phyloP scores from a whole-genome alignment of 2,329 filamentous ascomycete genomes.

The Sporothrix pallida region DNA sequence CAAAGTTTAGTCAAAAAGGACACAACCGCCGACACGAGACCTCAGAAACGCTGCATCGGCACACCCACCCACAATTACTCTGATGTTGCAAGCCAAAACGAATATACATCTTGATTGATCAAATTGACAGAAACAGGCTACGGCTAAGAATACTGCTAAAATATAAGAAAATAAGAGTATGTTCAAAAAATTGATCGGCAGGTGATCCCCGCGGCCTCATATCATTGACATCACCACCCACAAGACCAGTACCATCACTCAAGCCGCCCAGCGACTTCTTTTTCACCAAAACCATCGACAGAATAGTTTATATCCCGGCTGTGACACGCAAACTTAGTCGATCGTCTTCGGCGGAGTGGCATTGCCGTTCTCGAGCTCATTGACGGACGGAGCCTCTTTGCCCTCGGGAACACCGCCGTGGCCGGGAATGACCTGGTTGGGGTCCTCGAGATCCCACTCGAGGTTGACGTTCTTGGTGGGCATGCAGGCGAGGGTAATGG shows the following conservation, averaged over 20 bases:
- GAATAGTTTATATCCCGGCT: too few relatives aligned
- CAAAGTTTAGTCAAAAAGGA: too few relatives aligned
- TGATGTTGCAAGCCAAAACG: background rate
- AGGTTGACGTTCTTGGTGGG: conserved; percentile 30
- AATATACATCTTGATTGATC: background rate
- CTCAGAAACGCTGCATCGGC: too few relatives aligned
- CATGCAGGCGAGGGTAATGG: conserved; percentile 24
- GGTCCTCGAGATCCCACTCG: conserved; percentile 25
- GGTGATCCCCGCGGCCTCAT: background rate
- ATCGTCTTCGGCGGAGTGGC: background rate
- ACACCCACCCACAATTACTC: background rate
- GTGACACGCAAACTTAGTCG: background rate
- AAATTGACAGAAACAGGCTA: conserved; percentile 1
- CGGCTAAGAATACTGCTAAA: background rate
- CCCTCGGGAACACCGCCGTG: background rate
- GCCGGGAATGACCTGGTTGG: conserved; percentile 29
- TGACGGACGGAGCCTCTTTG: conserved; percentile 17
- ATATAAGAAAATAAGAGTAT: background rate
- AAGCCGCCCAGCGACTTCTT: too few relatives aligned
- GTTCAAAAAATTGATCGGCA: background rate
- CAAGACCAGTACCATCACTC: too few relatives aligned
- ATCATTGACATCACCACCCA: too few relatives aligned
- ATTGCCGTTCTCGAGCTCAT: conserved; percentile 11
- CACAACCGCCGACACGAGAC: too few relatives aligned
- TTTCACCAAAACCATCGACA: too few relatives aligned